A percentile compares a stretch with the other conserved stretches of the same genome.
Evolutionary conservation across 2,329 filamentous ascomycete genomes (phyloP).

Genomic region (Fusarium metavorans): DNA sequence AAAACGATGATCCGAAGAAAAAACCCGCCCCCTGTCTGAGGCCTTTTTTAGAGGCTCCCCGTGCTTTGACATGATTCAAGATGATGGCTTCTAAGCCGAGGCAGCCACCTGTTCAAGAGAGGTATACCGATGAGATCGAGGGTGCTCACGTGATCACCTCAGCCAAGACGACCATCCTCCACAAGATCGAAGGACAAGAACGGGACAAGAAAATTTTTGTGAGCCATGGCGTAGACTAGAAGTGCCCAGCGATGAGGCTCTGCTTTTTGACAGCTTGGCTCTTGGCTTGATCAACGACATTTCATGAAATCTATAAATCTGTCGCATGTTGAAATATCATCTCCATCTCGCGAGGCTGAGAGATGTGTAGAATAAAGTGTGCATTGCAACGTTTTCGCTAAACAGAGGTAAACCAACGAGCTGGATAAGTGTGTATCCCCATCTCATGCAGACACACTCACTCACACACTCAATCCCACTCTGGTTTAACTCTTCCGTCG

Average conservation of each 20-base stretch:
- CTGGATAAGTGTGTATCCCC: not conserved
- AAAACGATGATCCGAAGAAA: not conserved
- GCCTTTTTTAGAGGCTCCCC: not conserved
- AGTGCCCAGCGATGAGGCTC: constrained; percentile 35
- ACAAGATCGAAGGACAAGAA: not conserved
- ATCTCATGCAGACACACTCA: not conserved
- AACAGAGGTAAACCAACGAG: constrained; percentile 4
- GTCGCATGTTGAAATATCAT: not conserved
- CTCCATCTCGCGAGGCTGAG: not conserved
- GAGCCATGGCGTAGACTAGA: constrained; percentile 7
- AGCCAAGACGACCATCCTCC: constrained; percentile 2
- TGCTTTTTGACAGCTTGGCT: constrained; percentile 7
- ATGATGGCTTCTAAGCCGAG: not conserved
- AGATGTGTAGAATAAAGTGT: not conserved
- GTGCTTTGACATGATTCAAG: constrained; percentile 13
- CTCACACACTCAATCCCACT: not conserved
- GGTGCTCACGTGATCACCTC: constrained; percentile 4
- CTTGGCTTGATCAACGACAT: not conserved
- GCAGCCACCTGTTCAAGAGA: constrained; percentile 7
- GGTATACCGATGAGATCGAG: constrained; percentile 12
- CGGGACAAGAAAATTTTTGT: not conserved
- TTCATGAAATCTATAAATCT: not conserved
- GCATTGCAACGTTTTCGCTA: not conserved
- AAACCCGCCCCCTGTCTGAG: not conserved
- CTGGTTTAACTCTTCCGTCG: not conserved